These are phyloP conservation scores for Maudiozyma humilis DNA, from an alignment of 1,139 yeast genomes.

Conservation along the genomic window DNA sequence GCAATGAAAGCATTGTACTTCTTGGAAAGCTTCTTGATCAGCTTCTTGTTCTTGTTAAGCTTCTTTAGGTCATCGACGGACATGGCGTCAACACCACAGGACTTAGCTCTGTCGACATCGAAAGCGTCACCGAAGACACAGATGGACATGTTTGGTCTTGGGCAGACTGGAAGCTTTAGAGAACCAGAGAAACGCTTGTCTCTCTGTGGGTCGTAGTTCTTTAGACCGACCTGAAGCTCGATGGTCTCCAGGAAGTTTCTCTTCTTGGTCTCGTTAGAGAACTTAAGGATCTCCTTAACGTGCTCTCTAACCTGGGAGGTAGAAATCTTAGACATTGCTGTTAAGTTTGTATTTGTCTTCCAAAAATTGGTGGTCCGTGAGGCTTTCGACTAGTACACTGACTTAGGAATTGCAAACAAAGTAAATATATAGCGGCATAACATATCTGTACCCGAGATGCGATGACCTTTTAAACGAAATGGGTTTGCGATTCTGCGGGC, in stretches of 20 bases:
- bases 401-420: not conserved
- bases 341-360: constrained; percentile 52
- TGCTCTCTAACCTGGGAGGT: constrained; percentile 92
- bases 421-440: not conserved
- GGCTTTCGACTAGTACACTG: constrained; percentile 31
- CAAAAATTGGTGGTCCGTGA: constrained; percentile 41
- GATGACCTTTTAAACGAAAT: constrained; percentile 1
- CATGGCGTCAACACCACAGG: constrained; percentile 99
- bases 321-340: constrained; percentile 85
- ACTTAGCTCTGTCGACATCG: constrained; percentile 99
- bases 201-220: constrained; percentile 99
- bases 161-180: constrained; percentile 96
- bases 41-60: constrained; percentile 99
- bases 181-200: constrained; percentile 99
- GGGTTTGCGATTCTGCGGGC: too few relatives aligned
- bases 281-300: constrained; percentile 86
- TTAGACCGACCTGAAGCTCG: constrained; percentile 98
- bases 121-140: constrained; percentile 99
- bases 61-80: constrained; percentile 99
- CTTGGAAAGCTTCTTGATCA: constrained; percentile 99
- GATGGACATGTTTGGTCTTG: constrained; percentile 99
- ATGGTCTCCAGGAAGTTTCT: constrained; percentile 99
- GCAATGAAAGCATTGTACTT: constrained; percentile 99
- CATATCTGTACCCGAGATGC: not conserved
- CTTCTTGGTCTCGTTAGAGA: constrained; percentile 95